Evolutionary conservation across 306 rosid species (phyloP).

Genomic region (Vigna reflexopilosa): DNA sequence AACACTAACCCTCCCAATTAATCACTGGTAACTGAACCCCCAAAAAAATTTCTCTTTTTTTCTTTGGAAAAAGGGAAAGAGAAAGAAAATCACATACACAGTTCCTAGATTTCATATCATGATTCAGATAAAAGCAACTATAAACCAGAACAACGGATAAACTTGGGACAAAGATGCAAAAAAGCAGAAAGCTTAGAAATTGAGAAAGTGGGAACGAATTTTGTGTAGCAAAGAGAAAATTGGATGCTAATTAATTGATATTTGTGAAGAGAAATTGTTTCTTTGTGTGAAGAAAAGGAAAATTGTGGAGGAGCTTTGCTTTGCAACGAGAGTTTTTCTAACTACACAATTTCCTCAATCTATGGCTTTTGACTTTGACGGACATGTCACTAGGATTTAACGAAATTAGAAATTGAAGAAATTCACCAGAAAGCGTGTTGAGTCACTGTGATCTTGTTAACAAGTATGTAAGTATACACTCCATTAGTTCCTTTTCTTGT

Average conservation of each 20-base stretch:
- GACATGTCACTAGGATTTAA: neutral
- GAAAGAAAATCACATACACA: slow-evolving; percentile 9
- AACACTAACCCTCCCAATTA: neutral
- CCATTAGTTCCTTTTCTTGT: too few species aligned
- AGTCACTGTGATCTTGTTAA: neutral
- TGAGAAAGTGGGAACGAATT: neutral
- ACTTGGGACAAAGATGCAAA: slow-evolving; percentile 2
- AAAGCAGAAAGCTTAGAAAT: slow-evolving; percentile 8
- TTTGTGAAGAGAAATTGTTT: neutral
- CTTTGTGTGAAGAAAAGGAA: slow-evolving; percentile 29
- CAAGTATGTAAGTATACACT: neutral
- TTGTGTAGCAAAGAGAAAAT: neutral
- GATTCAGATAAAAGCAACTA: neutral
- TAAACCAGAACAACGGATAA: slow-evolving; percentile 8
- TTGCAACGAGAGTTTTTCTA: neutral
- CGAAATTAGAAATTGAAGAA: neutral
- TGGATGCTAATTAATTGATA: neutral
- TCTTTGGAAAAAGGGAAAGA: neutral
- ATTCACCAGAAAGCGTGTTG: neutral
- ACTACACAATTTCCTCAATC: neutral
- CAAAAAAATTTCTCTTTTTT: neutral
- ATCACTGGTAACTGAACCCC: neutral
- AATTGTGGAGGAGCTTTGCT: slow-evolving; percentile 26
- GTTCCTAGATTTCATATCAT: neutral
- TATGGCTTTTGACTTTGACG: slow-evolving; percentile 38